Conservation (phyloP, 1,139 yeast genomes). For the Kodamaea sp. region DNA sequence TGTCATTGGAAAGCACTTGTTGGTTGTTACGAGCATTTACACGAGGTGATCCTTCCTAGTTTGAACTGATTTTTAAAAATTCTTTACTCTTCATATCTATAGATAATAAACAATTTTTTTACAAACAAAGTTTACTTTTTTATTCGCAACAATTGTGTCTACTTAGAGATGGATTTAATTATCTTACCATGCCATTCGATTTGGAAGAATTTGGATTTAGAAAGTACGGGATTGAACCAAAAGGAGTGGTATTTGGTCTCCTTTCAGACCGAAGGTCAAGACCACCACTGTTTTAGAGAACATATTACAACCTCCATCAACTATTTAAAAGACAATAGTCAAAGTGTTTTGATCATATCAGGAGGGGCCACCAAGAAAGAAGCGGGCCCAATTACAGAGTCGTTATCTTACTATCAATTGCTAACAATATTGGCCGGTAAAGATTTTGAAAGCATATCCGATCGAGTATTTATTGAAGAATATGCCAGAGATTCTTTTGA, state of each 20-base stretch:
- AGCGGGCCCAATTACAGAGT: constrained; percentile 58
- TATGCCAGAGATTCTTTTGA: constrained; percentile 81
- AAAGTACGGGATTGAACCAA: constrained; percentile 31
- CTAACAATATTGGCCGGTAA: constrained; percentile 17
- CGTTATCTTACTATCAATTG: constrained; percentile 51
- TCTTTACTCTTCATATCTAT: too few species aligned
- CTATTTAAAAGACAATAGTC: constrained; percentile 26
- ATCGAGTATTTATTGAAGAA: constrained; percentile 52
- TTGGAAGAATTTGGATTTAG: constrained; percentile 42
- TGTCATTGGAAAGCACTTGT: constrained; percentile 69
- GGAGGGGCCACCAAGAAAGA: constrained; percentile 69
- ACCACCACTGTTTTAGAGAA: constrained; percentile 61
- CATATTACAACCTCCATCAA: constrained; percentile 48
- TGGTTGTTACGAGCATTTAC: constrained; percentile 55
- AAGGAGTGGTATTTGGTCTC: constrained; percentile 62
- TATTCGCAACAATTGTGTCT: too few species aligned
- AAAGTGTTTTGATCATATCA: constrained; percentile 48
- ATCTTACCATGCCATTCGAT: constrained; percentile 69
- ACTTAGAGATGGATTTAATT: constrained; percentile 17
- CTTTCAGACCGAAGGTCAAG: constrained; percentile 67
- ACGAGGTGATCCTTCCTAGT: constrained; percentile 15
- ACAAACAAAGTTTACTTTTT: too few species aligned
- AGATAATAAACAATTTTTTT: too few species aligned
- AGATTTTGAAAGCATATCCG: constrained; percentile 9
- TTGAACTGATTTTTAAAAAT: not conserved